Percentiles rank a stretch among this genome's conserved stretches.
Conservation (phyloP, 1,284 basidiomycete genomes). For the Pseudozyma flocculosa region DNA sequence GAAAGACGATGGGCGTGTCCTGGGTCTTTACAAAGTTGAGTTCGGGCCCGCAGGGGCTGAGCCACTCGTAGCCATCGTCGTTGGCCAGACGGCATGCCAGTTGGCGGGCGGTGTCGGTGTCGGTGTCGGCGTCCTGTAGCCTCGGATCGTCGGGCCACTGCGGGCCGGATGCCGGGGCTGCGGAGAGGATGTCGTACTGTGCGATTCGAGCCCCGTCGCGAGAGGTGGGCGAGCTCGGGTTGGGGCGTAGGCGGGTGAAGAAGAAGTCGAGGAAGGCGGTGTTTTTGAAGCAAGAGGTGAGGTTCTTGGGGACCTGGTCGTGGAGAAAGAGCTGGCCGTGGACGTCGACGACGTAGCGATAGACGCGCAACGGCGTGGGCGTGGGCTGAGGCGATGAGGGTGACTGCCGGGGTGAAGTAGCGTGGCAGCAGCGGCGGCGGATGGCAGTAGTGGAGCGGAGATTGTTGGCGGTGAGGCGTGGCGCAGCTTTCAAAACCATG, state of each 20-base stretch:
- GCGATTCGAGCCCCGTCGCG: not conserved
- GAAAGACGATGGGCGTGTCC: constrained; percentile 56
- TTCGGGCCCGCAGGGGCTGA: constrained; percentile 53
- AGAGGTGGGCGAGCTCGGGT: constrained; percentile 12
- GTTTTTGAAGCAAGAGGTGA: constrained; percentile 51
- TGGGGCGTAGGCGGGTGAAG: constrained; percentile 27
- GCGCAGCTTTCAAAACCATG: no score
- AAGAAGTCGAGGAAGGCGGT: constrained; percentile 44
- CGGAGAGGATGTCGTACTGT: not conserved
- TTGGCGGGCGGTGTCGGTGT: constrained; percentile 3
- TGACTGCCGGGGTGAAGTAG: no score
- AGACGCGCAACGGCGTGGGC: constrained; percentile 22
- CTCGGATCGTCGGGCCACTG: constrained; percentile 14
- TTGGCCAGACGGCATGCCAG: constrained; percentile 14
- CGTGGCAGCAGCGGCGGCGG: no score
- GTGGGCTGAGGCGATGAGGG: no score
- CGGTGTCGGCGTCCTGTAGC: constrained; percentile 9
- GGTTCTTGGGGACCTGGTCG: constrained; percentile 52
- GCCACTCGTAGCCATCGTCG: constrained; percentile 45
- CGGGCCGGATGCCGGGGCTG: not conserved
- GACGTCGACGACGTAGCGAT: constrained; percentile 54
- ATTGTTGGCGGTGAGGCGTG: no score
- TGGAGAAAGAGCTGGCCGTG: constrained; percentile 58
- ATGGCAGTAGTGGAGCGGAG: no score
- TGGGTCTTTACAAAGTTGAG: constrained; percentile 51